A percentile compares a stretch with the other conserved stretches of the same genome.
These are phyloP conservation scores for Solioccasus polychromus DNA, from an alignment of 768 basidiomycete genomes.

Conservation along the genomic window DNA sequence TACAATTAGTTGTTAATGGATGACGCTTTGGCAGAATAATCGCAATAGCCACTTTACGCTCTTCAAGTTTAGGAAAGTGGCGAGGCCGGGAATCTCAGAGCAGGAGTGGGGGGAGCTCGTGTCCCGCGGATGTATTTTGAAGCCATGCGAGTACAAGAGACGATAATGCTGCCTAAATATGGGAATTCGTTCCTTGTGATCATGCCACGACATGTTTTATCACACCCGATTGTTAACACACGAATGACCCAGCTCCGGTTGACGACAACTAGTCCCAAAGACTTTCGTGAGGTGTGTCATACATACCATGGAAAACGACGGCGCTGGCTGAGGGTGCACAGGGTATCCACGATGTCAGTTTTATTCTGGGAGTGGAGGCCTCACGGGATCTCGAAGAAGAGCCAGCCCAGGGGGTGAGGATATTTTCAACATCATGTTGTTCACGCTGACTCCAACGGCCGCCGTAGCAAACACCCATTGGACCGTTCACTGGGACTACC, in stretches of 20 bases:
- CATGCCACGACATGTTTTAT: conserved; percentile 49
- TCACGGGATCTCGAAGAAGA: conserved; percentile 63
- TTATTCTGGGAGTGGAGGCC: conserved; percentile 83
- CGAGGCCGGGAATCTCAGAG: conserved; percentile 44
- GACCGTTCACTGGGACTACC: conserved; percentile 68
- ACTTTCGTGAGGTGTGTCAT: conserved; percentile 68
- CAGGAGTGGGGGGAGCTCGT: conserved; percentile 60
- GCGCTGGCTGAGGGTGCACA: conserved; percentile 28
- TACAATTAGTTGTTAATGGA: neutral
- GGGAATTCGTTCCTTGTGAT: conserved; percentile 1
- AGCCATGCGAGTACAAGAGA: conserved; percentile 92
- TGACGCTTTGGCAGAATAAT: conserved; percentile 53
- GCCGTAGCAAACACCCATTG: conserved; percentile 72
- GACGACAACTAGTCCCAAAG: conserved; percentile 58
- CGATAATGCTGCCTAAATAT: conserved; percentile 39
- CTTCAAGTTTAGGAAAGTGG: conserved; percentile 73
- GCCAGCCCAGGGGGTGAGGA: conserved; percentile 60
- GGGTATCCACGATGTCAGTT: conserved; percentile 73
- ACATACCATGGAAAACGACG: neutral
- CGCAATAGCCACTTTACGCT: conserved; percentile 82
- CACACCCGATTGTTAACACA: conserved; percentile 73
- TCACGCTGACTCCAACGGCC: neutral
- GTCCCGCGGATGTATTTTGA: conserved; percentile 56
- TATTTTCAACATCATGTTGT: neutral
- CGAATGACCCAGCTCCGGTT: conserved; percentile 70